A percentile compares a stretch with the other conserved stretches of the same genome.
These are phyloP conservation scores for Stagonosporopsis cucurbitacearum DNA, from an alignment of 2,329 filamentous ascomycete genomes.

Conservation along the genomic window DNA sequence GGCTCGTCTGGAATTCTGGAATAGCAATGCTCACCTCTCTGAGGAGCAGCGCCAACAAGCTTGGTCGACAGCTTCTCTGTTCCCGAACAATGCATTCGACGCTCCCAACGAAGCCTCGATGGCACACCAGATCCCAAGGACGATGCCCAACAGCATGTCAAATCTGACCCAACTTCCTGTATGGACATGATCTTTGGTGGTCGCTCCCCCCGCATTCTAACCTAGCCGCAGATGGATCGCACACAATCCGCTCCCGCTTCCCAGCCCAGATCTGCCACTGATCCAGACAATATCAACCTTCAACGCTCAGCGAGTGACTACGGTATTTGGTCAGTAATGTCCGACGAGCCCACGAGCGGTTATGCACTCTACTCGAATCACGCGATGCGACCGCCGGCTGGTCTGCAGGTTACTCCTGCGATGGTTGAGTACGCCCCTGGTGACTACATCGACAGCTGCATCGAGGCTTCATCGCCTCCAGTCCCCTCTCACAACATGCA, in stretches of 20 bases:
- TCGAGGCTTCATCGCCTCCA: constrained; percentile 33
- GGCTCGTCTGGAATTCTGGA: constrained; percentile 47
- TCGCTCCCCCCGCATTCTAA: constrained; percentile 37
- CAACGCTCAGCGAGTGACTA: constrained; percentile 34
- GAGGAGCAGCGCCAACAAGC: constrained; percentile 45
- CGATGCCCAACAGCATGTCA: constrained; percentile 38
- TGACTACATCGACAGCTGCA: constrained; percentile 45
- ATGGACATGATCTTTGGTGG: constrained; percentile 42
- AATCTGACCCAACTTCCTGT: constrained; percentile 38
- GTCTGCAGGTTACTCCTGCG: constrained; percentile 37
- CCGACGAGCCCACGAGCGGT: constrained; percentile 32
- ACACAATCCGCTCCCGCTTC: constrained; percentile 41
- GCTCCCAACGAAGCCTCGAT: constrained; percentile 27
- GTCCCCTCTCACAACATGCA: constrained; percentile 30
- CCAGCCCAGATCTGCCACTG: constrained; percentile 37
- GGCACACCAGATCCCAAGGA: constrained; percentile 42
- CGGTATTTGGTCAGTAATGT: constrained; percentile 31
- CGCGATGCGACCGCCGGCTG: constrained; percentile 27
- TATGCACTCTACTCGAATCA: constrained; percentile 43
- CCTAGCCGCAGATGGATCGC: constrained; percentile 42
- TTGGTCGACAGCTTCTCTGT: constrained; percentile 36
- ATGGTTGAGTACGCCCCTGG: constrained; percentile 47
- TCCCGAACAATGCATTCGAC: constrained; percentile 27
- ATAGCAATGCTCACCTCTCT: constrained; percentile 40
- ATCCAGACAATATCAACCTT: constrained; percentile 22